Percentiles rank a stretch among this genome's conserved stretches.
Evolutionary conservation across 2,329 filamentous ascomycete species (phyloP).

Genomic region (Byssochlamys sp.): DNA sequence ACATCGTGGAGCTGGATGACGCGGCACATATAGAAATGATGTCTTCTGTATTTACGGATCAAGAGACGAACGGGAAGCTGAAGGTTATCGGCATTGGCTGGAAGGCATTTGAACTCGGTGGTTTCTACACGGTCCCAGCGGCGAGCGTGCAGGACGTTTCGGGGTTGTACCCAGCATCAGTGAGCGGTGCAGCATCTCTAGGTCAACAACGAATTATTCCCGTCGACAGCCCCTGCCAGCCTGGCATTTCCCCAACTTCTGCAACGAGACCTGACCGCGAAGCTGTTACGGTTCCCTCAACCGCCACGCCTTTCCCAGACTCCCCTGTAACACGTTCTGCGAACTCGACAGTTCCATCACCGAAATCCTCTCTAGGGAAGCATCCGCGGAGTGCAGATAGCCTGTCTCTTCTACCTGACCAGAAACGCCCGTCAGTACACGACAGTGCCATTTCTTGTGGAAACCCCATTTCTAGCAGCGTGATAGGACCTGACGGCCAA

Average conservation of each 20-base stretch:
- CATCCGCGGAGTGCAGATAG: slow-evolving; percentile 10
- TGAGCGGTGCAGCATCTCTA: too few relatives aligned
- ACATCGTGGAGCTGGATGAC: slow-evolving; percentile 31
- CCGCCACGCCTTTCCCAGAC: neutral
- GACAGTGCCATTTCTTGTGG: neutral
- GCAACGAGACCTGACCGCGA: neutral
- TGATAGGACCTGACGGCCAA: slow-evolving; percentile 11
- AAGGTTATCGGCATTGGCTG: slow-evolving; percentile 30
- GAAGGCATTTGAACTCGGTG: slow-evolving; percentile 29
- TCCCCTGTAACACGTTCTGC: neutral
- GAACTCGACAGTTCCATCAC: slow-evolving; percentile 1
- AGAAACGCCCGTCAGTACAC: neutral
- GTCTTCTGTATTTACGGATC: slow-evolving; percentile 22
- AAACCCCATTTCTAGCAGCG: neutral
- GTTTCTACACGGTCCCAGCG: slow-evolving; percentile 25
- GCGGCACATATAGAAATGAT: slow-evolving; percentile 22
- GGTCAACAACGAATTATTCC: neutral
- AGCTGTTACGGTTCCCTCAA: neutral
- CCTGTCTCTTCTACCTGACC: slow-evolving; percentile 4
- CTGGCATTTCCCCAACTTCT: neutral
- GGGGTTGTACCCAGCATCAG: neutral
- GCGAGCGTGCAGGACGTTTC: neutral
- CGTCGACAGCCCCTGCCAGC: neutral
- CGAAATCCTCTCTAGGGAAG: slow-evolving; percentile 18
- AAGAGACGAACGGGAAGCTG: slow-evolving; percentile 21